These are phyloP conservation scores for Boehmeria nivea DNA, from an alignment of 306 rosid species.

Conservation along the genomic window DNA sequence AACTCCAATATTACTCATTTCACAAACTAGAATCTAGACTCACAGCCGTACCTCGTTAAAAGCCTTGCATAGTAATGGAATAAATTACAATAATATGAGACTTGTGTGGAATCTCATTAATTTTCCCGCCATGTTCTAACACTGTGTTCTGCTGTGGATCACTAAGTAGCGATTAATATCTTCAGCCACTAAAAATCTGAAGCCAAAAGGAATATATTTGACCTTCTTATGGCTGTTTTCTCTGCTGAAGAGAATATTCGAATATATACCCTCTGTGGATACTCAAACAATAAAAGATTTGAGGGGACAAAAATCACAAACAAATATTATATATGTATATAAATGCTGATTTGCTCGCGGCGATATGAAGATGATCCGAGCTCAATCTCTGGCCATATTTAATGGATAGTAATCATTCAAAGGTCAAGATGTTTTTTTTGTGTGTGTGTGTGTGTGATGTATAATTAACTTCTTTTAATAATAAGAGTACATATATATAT, in stretches of 20 bases:
- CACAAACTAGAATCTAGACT: too few species aligned
- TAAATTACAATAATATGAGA: too few species aligned
- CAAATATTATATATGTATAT: neutral
- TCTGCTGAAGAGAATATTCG: slow-evolving; percentile 17
- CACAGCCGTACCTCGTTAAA: too few species aligned
- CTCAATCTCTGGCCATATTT: too few species aligned
- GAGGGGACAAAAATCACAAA: neutral
- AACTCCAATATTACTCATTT: too few species aligned
- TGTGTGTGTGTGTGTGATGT: slow-evolving; percentile 15
- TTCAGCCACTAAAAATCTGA: slow-evolving; percentile 21
- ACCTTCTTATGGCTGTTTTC: slow-evolving; percentile 15
- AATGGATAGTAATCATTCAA: too few species aligned
- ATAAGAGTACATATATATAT: neutral
- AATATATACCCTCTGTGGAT: neutral
- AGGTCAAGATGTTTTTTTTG: too few species aligned
- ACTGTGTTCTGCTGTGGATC: slow-evolving; percentile 15
- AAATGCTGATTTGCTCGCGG: neutral
- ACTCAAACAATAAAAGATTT: slow-evolving; percentile 8
- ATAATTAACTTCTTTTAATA: slow-evolving; percentile 5
- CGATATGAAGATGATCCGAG: too few species aligned
- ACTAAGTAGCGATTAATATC: slow-evolving; percentile 6
- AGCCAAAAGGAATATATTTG: slow-evolving; percentile 24
- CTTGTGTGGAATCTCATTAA: too few species aligned
- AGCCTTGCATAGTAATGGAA: too few species aligned
- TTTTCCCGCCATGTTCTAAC: too few species aligned